Evolutionary conservation across 176 grass and related monocot species (phyloP).

Genomic region (Oryza rufipogon): DNA sequence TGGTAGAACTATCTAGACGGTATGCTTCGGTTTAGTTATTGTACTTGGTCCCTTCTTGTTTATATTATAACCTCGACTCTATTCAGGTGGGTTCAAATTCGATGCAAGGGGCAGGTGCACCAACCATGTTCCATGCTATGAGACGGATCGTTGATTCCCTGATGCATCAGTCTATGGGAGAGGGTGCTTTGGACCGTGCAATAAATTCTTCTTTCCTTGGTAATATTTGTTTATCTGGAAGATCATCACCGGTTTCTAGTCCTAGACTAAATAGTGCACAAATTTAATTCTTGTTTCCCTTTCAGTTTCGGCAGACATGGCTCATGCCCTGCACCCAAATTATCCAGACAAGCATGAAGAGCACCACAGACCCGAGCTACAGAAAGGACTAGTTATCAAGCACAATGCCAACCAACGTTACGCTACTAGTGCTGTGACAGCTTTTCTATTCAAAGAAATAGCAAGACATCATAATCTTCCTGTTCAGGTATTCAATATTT

Average conservation of each 20-base stretch:
- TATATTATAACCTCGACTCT: slow-evolving; percentile 8
- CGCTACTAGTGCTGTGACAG: slow-evolving; percentile 90
- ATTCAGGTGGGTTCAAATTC: slow-evolving; percentile 90
- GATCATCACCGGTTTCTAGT: neutral
- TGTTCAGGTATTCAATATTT: slow-evolving; percentile 68
- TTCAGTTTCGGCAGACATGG: slow-evolving; percentile 93
- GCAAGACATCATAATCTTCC: slow-evolving; percentile 75
- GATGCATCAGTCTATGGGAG: slow-evolving; percentile 74
- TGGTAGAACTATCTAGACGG: neutral
- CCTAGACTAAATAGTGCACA: neutral
- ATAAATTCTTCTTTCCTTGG: slow-evolving; percentile 93
- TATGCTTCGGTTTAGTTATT: neutral
- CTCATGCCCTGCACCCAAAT: slow-evolving; percentile 92
- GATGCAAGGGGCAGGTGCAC: slow-evolving; percentile 89
- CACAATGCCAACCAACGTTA: slow-evolving; percentile 97
- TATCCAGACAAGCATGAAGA: slow-evolving; percentile 94
- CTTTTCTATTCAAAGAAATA: slow-evolving; percentile 98
- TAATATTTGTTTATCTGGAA: slow-evolving; percentile 32
- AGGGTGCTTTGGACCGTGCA: slow-evolving; percentile 85
- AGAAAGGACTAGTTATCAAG: slow-evolving; percentile 93
- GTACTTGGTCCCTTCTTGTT: neutral
- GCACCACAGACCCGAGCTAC: slow-evolving; percentile 75
- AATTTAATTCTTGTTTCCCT: slow-evolving; percentile 16
- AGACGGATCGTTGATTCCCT: slow-evolving; percentile 75
- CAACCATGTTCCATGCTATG: slow-evolving; percentile 92